Conservation (phyloP, 2,329 filamentous ascomycete species). For the Xenoacremonium recifei region DNA sequence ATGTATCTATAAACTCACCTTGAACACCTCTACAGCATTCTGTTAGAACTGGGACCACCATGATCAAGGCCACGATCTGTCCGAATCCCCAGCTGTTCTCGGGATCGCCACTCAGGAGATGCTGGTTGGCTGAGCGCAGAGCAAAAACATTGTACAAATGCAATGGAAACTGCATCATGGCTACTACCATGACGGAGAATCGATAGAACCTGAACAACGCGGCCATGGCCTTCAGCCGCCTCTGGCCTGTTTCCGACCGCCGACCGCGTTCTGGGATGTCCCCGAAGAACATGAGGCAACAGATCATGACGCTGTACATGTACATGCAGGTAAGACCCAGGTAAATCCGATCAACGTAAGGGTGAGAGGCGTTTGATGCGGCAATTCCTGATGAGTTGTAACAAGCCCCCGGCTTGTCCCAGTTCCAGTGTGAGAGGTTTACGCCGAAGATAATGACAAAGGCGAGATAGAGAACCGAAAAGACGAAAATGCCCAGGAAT, state of each 20-base stretch:
- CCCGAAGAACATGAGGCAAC: too few relatives aligned
- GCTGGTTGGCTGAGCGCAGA: constrained; percentile 2
- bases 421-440: constrained; percentile 1
- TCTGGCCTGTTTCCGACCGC: too few relatives aligned
- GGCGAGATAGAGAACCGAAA: background rate
- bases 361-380: background rate
- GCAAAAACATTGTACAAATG: constrained; percentile 10
- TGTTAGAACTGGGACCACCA: constrained; percentile 1
- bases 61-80: constrained; percentile 7
- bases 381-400: constrained; percentile 2
- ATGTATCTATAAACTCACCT: too few relatives aligned
- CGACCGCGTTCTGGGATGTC: background rate
- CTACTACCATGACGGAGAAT: background rate
- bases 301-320: background rate
- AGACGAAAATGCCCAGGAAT: background rate
- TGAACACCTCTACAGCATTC: constrained; percentile 5
- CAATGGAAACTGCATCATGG: constrained; percentile 4
- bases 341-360: constrained; percentile 1
- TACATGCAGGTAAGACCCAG: constrained; percentile 3
- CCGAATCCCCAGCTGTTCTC: constrained; percentile 9
- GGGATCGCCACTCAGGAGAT: constrained; percentile 2
- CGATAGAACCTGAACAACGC: background rate
- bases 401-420: background rate
- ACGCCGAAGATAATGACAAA: constrained; percentile 2
- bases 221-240: background rate